Percentiles rank a stretch among this genome's conserved stretches.
Conservation (phyloP, 108 stramenopile genomes). For the Chaetoceros muelleri region DNA sequence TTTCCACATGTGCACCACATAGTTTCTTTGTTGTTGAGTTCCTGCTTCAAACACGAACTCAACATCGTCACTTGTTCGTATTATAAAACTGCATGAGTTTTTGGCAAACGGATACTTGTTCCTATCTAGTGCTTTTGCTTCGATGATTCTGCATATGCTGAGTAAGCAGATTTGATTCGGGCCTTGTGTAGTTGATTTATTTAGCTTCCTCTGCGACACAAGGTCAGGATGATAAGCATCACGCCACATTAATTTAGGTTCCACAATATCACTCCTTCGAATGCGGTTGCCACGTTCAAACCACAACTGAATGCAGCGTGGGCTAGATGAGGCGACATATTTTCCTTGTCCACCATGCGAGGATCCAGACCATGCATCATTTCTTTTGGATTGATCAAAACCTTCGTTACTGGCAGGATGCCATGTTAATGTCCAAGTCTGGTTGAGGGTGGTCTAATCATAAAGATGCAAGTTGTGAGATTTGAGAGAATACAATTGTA, state of each 20-base stretch:
- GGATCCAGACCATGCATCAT: neutral
- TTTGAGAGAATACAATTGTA: no score
- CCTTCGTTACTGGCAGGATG: neutral
- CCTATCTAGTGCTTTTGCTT: slow-evolving; percentile 12
- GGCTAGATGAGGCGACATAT: no score
- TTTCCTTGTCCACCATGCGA: no score
- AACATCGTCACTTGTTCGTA: slow-evolving; percentile 23
- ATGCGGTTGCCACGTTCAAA: slow-evolving; percentile 59
- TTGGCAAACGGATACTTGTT: slow-evolving; percentile 24
- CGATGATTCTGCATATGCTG: slow-evolving; percentile 23
- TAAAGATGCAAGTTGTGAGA: no score
- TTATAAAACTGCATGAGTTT: slow-evolving; percentile 13
- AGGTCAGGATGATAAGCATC: slow-evolving; percentile 28
- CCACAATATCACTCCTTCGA: slow-evolving; percentile 38
- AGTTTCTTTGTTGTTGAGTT: slow-evolving; percentile 11
- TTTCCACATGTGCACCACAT: slow-evolving; percentile 18
- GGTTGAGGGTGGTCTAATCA: neutral
- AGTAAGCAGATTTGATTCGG: slow-evolving; percentile 16
- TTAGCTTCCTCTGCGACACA: neutral
- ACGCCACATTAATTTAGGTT: slow-evolving; percentile 66
- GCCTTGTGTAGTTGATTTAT: slow-evolving; percentile 3
- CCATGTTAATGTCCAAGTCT: neutral
- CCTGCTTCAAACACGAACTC: slow-evolving; percentile 21
- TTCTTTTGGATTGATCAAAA: neutral
- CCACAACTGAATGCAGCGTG: slow-evolving; percentile 18